A percentile compares a stretch with the other conserved stretches of the same genome.
These are phyloP conservation scores for Floccularia luteovirens DNA, from an alignment of 768 basidiomycete genomes.

Conservation along the genomic window DNA sequence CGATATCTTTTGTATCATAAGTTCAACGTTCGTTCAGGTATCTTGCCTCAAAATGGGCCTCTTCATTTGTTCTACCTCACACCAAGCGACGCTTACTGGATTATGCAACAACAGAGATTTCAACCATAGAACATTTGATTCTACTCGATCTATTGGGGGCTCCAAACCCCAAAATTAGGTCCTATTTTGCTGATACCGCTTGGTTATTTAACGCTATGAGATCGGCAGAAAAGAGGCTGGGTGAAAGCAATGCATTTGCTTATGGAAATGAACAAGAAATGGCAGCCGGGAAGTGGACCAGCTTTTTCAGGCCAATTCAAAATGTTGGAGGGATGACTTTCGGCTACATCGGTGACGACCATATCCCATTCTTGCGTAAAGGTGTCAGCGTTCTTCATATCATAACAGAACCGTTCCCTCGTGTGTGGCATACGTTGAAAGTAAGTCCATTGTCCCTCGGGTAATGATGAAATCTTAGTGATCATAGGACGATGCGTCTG, in stretches of 20 bases:
- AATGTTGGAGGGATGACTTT: slow-evolving; percentile 24
- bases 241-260: slow-evolving; percentile 53
- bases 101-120: slow-evolving; percentile 54
- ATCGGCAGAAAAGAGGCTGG: slow-evolving; percentile 65
- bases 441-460: slow-evolving; percentile 26
- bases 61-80: slow-evolving; percentile 55
- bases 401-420: slow-evolving; percentile 84
- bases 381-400: slow-evolving; percentile 90
- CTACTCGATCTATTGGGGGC: slow-evolving; percentile 91
- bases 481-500: slow-evolving; percentile 79
- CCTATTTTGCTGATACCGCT: slow-evolving; percentile 81
- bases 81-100: slow-evolving; percentile 49
- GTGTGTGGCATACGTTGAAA: slow-evolving; percentile 77
- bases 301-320: slow-evolving; percentile 66
- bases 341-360: slow-evolving; percentile 85
- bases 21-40: slow-evolving; percentile 43
- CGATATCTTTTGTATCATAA: not conserved
- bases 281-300: slow-evolving; percentile 43
- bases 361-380: slow-evolving; percentile 75
- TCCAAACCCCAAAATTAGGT: slow-evolving; percentile 62
- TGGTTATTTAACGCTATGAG: slow-evolving; percentile 86
- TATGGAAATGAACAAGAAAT: slow-evolving; percentile 35
- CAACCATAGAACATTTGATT: slow-evolving; percentile 83
- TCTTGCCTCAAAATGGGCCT: slow-evolving; percentile 80
- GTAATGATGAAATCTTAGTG: slow-evolving; percentile 1